Percentiles rank a stretch among this genome's conserved stretches.
Conservation (phyloP, 768 basidiomycete species). For the Suillus lakei region DNA sequence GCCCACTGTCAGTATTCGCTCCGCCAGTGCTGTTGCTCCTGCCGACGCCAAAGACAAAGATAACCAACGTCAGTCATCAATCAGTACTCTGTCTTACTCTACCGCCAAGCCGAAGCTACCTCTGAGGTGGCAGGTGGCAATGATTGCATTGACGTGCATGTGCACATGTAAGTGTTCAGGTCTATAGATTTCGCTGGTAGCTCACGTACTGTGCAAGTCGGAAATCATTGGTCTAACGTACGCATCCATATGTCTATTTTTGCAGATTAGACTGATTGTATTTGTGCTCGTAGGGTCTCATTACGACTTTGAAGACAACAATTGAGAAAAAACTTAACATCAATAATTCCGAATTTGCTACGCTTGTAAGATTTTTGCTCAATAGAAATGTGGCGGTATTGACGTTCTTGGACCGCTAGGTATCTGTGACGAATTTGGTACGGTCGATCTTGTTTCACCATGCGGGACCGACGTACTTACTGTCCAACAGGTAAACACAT, state of each 20-base stretch:
- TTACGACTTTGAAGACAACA: constrained; percentile 47
- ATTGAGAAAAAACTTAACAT: constrained; percentile 46
- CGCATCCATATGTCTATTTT: constrained; percentile 12
- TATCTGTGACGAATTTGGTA: constrained; percentile 43
- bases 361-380: constrained; percentile 32
- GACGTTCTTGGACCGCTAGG: constrained; percentile 21
- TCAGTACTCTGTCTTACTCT: background rate
- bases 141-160: constrained; percentile 44
- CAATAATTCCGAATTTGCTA: constrained; percentile 50
- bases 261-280: background rate
- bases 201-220: constrained; percentile 30
- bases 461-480: background rate
- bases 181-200: background rate
- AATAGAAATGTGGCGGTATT: too few species aligned
- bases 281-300: constrained; percentile 36
- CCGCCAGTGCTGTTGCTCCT: too few species aligned
- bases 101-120: constrained; percentile 37
- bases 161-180: constrained; percentile 40
- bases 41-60: too few species aligned
- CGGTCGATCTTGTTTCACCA: constrained; percentile 6
- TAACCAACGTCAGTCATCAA: background rate
- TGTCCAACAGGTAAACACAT: constrained; percentile 42
- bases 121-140: constrained; percentile 39
- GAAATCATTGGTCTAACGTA: constrained; percentile 50
- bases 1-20: too few species aligned